Base-by-base conservation (phyloP, 148 eudicot genomes). In the Agrostemma githago region DNA sequence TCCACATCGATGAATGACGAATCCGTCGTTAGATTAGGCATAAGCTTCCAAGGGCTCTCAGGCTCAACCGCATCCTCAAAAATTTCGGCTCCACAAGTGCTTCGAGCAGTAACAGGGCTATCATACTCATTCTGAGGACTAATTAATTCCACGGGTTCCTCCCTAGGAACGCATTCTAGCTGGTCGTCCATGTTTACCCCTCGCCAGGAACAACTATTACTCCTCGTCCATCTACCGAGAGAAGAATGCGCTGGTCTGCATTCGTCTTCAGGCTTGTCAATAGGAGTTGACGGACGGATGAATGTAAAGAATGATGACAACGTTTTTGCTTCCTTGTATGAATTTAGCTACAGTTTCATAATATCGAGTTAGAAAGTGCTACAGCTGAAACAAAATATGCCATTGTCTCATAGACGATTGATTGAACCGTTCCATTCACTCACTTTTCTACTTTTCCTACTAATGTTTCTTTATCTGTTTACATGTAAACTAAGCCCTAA, bases 191-290 rank as follows among this genome's bases (percentile, higher is more conserved):
- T 66, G 56, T 85, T 79, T 74, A 77, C 82, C 61, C 81, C 83
- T 77, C 65, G 80, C 84, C 77, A 73, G 19, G 85, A 85, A 60
- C 76, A 76, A 71, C 70, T 77, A 20, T 57, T 80, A 72, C 78
- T 84, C 53, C 79, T 87, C 97, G 97, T 87, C 97, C 98, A 89
- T 77, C 83, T 84, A 56, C 82, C 81, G 64, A 92, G 92, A 82
- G 76, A 72, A 74, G 91, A 82, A 75, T 78, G 85, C 60, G 76
- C 43, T 12, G 84, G 82, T 79, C 78, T 80, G 48, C 75, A 71
- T 39, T 86, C 86, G 74, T 82, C 81, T 8, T 70, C 74, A 63
- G 76, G 62, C 65, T 82, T 80, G 48, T 64, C 76, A 66, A 78
- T 64, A 67, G 79, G 70, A 4, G 86, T 64, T 51, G 92, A 82